phyloP scores from a whole-genome alignment of 352 stramenopile genomes.

The Phytophthora chlamydospora region DNA sequence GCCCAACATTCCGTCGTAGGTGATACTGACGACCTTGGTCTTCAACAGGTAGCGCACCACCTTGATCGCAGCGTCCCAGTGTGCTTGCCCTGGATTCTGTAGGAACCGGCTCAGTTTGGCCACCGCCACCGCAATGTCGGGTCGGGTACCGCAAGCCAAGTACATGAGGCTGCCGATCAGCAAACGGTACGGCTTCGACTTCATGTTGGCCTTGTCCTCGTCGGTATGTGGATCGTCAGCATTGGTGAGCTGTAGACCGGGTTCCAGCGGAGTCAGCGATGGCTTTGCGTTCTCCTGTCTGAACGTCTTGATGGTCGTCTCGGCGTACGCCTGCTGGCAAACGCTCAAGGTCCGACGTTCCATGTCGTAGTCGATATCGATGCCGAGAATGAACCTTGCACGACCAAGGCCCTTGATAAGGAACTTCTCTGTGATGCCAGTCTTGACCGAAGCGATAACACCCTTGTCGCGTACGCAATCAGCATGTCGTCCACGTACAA shows the following conservation, averaged over 20 bases:
- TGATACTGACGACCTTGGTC: conserved; percentile 4
- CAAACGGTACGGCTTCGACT: background rate
- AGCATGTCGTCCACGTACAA: conserved; percentile 26
- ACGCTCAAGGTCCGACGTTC: background rate
- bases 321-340: conserved; percentile 6
- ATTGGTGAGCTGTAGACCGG: conserved; percentile 6
- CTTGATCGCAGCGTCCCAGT: conserved; percentile 13
- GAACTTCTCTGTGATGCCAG: background rate
- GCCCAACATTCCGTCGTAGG: background rate
- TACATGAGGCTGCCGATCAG: conserved; percentile 22
- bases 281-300: conserved; percentile 20
- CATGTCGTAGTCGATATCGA: conserved; percentile 31
- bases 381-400: conserved; percentile 31
- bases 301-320: conserved; percentile 18
- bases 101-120: conserved; percentile 14
- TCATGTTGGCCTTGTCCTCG: background rate
- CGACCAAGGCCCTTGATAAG: conserved; percentile 17
- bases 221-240: conserved; percentile 3
- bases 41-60: conserved; percentile 8
- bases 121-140: conserved; percentile 19
- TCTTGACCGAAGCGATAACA: conserved; percentile 13
- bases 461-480: background rate
- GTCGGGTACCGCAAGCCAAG: conserved; percentile 14
- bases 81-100: conserved; percentile 5
- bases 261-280: background rate